Conservation (phyloP, 2,329 filamentous ascomycete species). For the Chaetomium sp. region DNA sequence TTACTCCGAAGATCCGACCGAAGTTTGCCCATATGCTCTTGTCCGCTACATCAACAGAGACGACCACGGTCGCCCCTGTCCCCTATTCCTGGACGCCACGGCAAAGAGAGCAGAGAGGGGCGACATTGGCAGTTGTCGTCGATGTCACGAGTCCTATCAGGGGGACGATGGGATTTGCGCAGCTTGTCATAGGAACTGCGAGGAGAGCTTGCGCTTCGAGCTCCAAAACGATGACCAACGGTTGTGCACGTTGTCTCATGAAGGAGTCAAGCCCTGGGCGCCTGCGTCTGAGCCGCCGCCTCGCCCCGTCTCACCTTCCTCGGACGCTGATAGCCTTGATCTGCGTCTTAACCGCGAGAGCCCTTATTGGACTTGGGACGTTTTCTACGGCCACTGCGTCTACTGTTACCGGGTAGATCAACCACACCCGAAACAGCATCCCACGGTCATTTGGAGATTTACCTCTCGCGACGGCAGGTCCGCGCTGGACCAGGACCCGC, state of each 20-base stretch:
- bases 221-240: no score
- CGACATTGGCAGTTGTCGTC: no score
- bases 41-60: not conserved
- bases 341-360: no score
- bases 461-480: not conserved
- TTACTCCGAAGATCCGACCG: not conserved
- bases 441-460: not conserved
- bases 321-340: no score
- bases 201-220: no score
- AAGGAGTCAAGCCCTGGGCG: no score
- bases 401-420: not conserved
- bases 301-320: no score
- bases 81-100: not conserved
- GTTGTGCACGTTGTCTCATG: no score
- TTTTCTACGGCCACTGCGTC: not conserved
- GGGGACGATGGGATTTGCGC: no score
- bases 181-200: no score
- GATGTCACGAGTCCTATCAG: no score
- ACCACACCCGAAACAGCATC: not conserved
- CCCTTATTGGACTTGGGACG: not conserved
- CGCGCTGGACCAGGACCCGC: conserved; percentile 1
- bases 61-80: not conserved
- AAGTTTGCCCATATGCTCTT: not conserved
- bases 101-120: not conserved
- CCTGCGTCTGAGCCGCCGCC: no score